phyloP scores from a whole-genome alignment of 495 filamentous ascomycete species.

The Pseudoneurospora amorphoporcata region DNA sequence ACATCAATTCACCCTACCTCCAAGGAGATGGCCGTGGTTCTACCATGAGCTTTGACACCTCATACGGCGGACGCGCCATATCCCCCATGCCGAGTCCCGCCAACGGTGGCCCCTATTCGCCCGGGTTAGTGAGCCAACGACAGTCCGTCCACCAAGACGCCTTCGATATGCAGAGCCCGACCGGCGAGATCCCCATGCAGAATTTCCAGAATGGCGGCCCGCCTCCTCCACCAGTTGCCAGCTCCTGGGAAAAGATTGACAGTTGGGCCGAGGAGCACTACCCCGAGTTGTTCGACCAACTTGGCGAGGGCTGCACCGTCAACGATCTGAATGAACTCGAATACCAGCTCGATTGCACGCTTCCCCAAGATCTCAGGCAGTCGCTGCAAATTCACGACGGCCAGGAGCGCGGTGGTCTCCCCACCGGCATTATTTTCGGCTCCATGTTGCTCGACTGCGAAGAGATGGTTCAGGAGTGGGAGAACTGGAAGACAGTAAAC shows the following conservation, averaged over 20 bases:
- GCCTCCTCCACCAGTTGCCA: constrained; percentile 73
- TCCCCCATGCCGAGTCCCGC: constrained; percentile 52
- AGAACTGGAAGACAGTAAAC: constrained; percentile 90
- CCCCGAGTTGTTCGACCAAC: constrained; percentile 84
- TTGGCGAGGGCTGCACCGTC: constrained; percentile 78
- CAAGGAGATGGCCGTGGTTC: constrained; percentile 53
- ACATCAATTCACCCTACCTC: constrained; percentile 62
- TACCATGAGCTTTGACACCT: constrained; percentile 37
- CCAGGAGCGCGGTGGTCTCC: constrained; percentile 84
- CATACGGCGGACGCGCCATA: constrained; percentile 29
- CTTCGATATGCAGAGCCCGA: constrained; percentile 53
- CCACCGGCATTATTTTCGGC: constrained; percentile 87
- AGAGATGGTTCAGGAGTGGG: constrained; percentile 96
- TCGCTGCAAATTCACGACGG: constrained; percentile 88
- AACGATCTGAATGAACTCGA: constrained; percentile 98
- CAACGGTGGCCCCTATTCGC: constrained; percentile 68
- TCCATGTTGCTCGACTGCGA: constrained; percentile 96
- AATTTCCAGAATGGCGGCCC: constrained; percentile 86
- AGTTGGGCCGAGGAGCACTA: constrained; percentile 92
- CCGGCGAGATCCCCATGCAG: constrained; percentile 91
- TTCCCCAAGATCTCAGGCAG: constrained; percentile 88
- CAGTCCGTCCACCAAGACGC: constrained; percentile 43
- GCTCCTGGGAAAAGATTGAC: constrained; percentile 92
- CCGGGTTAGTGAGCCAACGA: constrained; percentile 65
- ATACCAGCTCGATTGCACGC: constrained; percentile 87